A percentile compares a stretch with the other conserved stretches of the same genome.
phyloP scores from a whole-genome alignment of 164 flowering plant species.

The Santalum album region DNA sequence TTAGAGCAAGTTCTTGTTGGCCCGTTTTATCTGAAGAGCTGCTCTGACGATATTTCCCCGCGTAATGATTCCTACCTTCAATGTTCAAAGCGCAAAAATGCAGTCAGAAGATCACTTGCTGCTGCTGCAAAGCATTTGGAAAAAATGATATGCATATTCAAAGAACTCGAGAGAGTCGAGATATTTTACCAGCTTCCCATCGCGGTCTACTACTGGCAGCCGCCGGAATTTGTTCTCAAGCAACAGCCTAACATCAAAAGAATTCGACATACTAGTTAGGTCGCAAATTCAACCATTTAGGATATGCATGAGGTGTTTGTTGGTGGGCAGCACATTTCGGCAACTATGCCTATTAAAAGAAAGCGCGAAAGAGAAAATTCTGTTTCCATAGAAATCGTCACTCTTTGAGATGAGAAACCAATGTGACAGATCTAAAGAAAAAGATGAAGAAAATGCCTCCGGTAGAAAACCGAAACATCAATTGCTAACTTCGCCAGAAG shows the following conservation, averaged over 20 bases:
- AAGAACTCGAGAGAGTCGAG: not conserved
- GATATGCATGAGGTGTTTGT: too few relatives aligned
- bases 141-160: not conserved
- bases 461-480: too few relatives aligned
- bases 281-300: too few relatives aligned
- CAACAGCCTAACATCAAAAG: slow-evolving; percentile 31
- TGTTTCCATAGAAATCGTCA: too few relatives aligned
- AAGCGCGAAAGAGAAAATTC: too few relatives aligned
- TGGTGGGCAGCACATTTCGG: too few relatives aligned
- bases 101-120: not conserved
- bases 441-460: too few relatives aligned
- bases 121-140: not conserved
- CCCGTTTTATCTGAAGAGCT: slow-evolving; percentile 43
- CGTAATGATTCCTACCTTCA: slow-evolving; percentile 48
- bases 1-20: slow-evolving; percentile 10
- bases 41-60: slow-evolving; percentile 55
- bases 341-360: too few relatives aligned
- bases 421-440: too few relatives aligned
- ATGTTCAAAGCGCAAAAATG: not conserved
- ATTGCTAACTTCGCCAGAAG: too few relatives aligned
- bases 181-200: slow-evolving; percentile 45
- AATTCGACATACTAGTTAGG: too few relatives aligned
- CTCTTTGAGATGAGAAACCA: too few relatives aligned
- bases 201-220: slow-evolving; percentile 49
- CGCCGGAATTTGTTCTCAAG: slow-evolving; percentile 48